Percentiles rank a stretch among this genome's conserved stretches.
Conservation (phyloP, 192 early-diverging fungal species). For the Umbelopsis isabellina region DNA sequence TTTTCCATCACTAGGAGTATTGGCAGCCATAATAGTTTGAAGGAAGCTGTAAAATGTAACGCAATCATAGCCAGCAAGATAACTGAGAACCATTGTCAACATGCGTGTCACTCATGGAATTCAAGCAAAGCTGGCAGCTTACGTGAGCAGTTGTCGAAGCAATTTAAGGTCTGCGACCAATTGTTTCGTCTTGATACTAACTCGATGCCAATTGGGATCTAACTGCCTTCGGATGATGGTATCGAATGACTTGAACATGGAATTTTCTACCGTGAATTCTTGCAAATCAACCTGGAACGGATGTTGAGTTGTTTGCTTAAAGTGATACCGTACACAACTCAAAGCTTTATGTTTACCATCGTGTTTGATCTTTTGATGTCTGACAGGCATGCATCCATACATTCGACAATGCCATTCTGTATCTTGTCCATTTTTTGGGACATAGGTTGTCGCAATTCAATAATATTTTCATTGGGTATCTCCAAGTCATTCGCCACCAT, state of each 20-base stretch:
- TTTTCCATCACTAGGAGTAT: slow-evolving; percentile 42
- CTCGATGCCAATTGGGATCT: slow-evolving; percentile 86
- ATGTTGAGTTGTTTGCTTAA: not conserved
- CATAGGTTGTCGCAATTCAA: slow-evolving; percentile 80
- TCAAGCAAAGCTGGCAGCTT: slow-evolving; percentile 1
- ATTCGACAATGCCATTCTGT: slow-evolving; percentile 83
- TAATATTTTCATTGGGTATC: slow-evolving; percentile 54
- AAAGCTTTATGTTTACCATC: slow-evolving; percentile 42
- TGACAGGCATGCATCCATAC: slow-evolving; percentile 74
- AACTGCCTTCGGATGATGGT: slow-evolving; percentile 73
- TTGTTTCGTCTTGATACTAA: slow-evolving; percentile 71
- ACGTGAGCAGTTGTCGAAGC: slow-evolving; percentile 70
- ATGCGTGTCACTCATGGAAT: not conserved
- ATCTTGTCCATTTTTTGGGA: slow-evolving; percentile 81
- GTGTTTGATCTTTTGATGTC: slow-evolving; percentile 74
- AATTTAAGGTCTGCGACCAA: slow-evolving; percentile 76
- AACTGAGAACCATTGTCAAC: slow-evolving; percentile 43
- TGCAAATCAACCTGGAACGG: slow-evolving; percentile 68
- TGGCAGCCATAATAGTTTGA: slow-evolving; percentile 76
- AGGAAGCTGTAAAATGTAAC: slow-evolving; percentile 87
- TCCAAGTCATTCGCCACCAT: slow-evolving; percentile 60
- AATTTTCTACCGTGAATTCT: slow-evolving; percentile 86
- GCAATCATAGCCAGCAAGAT: slow-evolving; percentile 83
- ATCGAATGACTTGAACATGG: slow-evolving; percentile 88
- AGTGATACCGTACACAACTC: not conserved